phyloP scores from a whole-genome alignment of 495 filamentous ascomycete genomes.

The Aeminium ludgeri region DNA sequence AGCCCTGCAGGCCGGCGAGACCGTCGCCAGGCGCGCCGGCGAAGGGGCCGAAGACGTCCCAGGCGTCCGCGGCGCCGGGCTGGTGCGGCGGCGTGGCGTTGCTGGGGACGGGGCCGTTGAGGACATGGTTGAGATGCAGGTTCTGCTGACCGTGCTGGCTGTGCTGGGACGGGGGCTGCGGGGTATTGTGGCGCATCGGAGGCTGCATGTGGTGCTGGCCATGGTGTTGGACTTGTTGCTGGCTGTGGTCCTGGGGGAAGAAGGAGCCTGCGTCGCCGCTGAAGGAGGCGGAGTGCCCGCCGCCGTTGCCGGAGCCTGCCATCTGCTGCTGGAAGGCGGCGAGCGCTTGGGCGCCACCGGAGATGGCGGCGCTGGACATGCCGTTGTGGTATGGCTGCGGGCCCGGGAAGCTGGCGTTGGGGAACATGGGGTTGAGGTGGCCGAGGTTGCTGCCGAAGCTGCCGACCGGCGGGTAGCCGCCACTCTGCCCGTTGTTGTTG shows the following conservation, averaged over 20 bases:
- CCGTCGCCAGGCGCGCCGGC: not conserved
- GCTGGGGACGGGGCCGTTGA: not conserved
- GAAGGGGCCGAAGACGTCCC: not conserved
- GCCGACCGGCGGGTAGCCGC: not conserved
- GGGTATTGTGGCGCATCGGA: not conserved
- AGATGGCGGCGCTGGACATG: too few relatives aligned
- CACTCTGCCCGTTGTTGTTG: not conserved
- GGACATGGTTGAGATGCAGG: not conserved
- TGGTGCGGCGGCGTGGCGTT: not conserved
- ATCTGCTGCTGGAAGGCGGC: conserved; percentile 4
- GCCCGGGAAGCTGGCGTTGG: not conserved
- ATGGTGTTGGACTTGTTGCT: not conserved
- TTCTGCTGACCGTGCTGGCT: not conserved
- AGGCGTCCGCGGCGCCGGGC: not conserved
- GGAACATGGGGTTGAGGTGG: conserved; percentile 6
- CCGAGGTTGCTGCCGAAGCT: too few relatives aligned
- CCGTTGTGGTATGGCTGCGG: too few relatives aligned
- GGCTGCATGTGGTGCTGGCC: not conserved
- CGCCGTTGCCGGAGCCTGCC: not conserved
- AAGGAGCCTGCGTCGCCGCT: not conserved
- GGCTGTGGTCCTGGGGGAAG: not conserved
- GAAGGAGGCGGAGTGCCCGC: too few relatives aligned
- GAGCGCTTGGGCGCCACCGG: not conserved
- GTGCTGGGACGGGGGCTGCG: not conserved
- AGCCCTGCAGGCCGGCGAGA: not conserved